These are phyloP conservation scores for Aspergillus pseudoglaucus DNA, from an alignment of 2,329 filamentous ascomycete species.

Conservation along the genomic window DNA sequence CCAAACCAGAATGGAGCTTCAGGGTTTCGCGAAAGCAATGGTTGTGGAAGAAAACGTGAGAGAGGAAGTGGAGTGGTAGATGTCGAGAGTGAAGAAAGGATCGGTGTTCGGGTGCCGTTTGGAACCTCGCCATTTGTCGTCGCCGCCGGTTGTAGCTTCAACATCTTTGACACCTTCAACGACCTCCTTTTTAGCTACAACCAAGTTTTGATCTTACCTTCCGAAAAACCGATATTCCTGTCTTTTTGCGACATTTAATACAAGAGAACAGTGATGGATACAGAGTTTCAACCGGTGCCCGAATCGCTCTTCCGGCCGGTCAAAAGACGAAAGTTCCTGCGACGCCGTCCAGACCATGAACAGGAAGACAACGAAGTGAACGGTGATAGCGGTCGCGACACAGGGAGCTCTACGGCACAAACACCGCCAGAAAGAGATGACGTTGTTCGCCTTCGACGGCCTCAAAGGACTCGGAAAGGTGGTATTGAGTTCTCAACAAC, in stretches of 20 bases:
- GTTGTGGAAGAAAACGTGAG: slow-evolving; percentile 1
- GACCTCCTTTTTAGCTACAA: not conserved
- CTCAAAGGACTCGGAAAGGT: slow-evolving; percentile 31
- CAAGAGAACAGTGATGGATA: slow-evolving; percentile 19
- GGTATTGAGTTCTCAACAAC: slow-evolving; percentile 42
- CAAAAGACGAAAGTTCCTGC: slow-evolving; percentile 47
- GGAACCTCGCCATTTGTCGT: not conserved
- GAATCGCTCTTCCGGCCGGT: slow-evolving; percentile 41
- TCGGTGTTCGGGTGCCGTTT: not conserved
- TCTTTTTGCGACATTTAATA: not conserved
- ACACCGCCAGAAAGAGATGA: slow-evolving; percentile 16
- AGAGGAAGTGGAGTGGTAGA: slow-evolving; percentile 1
- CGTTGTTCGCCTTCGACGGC: slow-evolving; percentile 34
- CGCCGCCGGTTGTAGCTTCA: not conserved
- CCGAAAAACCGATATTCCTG: not conserved
- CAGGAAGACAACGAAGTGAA: slow-evolving; percentile 12
- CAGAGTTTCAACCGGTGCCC: slow-evolving; percentile 14
- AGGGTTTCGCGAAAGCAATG: not conserved
- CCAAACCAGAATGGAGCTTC: not conserved
- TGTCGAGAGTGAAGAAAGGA: not conserved
- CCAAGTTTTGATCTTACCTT: not conserved
- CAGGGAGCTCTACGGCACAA: slow-evolving; percentile 7
- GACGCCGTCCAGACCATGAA: slow-evolving; percentile 32
- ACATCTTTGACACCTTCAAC: not conserved
- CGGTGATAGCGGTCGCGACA: slow-evolving; percentile 6